Conservation (phyloP, 805 yeast genomes). For the Suhomyces sp. region DNA sequence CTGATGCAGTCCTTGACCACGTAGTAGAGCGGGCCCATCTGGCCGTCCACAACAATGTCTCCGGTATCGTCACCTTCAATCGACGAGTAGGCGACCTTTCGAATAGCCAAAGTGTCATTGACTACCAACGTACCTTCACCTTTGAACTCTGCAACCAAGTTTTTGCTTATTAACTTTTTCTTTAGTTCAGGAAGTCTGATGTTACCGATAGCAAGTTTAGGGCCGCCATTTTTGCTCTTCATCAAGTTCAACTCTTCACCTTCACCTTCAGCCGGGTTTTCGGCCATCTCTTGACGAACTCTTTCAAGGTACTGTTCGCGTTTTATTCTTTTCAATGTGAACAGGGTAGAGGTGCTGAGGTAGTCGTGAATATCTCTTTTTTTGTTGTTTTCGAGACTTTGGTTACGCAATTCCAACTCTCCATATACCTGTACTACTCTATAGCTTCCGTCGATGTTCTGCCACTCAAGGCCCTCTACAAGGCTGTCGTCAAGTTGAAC, state of each 20-base stretch:
- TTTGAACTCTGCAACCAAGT: slow-evolving; percentile 79
- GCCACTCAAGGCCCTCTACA: slow-evolving; percentile 72
- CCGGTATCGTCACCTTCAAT: slow-evolving; percentile 59
- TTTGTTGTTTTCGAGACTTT: slow-evolving; percentile 13
- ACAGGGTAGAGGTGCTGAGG: slow-evolving; percentile 29
- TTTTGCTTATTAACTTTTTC: slow-evolving; percentile 52
- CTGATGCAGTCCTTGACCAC: slow-evolving; percentile 70
- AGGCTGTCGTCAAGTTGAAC: slow-evolving; percentile 67
- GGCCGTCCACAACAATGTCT: slow-evolving; percentile 81
- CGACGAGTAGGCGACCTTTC: slow-evolving; percentile 52
- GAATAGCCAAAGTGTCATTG: slow-evolving; percentile 69
- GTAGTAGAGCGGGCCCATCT: slow-evolving; percentile 70
- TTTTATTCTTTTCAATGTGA: slow-evolving; percentile 27
- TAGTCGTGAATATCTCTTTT: slow-evolving; percentile 23
- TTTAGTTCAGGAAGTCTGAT: slow-evolving; percentile 78
- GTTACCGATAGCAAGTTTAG: slow-evolving; percentile 79
- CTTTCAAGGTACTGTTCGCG: slow-evolving; percentile 13
- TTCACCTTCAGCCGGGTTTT: slow-evolving; percentile 1
- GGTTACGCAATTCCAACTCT: slow-evolving; percentile 41
- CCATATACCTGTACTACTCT: slow-evolving; percentile 83
- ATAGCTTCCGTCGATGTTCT: slow-evolving; percentile 73
- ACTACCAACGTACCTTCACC: slow-evolving; percentile 92
- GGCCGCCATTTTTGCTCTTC: slow-evolving; percentile 11
- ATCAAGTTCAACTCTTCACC: not conserved
- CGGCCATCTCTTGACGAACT: slow-evolving; percentile 7